Percentiles rank a stretch among this genome's conserved stretches.
phyloP scores from a whole-genome alignment of 495 filamentous ascomycete genomes.

The Sordaria brevicollis region DNA sequence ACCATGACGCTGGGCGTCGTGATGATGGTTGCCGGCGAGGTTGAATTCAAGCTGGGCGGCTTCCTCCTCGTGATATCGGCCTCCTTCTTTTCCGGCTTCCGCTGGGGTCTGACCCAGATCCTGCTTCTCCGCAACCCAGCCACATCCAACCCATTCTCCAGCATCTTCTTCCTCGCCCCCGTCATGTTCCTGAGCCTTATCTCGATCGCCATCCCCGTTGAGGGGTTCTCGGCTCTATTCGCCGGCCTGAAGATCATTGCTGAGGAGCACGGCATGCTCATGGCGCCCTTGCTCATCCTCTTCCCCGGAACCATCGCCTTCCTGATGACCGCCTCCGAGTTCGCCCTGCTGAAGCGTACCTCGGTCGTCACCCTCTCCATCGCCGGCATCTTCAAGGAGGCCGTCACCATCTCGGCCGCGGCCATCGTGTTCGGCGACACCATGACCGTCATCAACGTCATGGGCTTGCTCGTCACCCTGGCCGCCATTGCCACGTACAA shows the following conservation, averaged over 20 bases:
- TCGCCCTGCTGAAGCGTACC: constrained; percentile 87
- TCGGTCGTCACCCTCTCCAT: constrained; percentile 94
- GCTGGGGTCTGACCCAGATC: constrained; percentile 95
- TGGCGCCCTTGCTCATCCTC: constrained; percentile 54
- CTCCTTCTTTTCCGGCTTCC: constrained; percentile 91
- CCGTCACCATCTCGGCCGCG: constrained; percentile 87
- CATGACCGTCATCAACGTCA: constrained; percentile 80
- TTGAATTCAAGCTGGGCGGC: constrained; percentile 79
- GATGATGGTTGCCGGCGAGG: constrained; percentile 98
- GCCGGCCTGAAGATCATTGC: constrained; percentile 52
- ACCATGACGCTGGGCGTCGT: constrained; percentile 92
- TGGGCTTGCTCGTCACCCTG: constrained; percentile 82
- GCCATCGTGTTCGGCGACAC: constrained; percentile 81
- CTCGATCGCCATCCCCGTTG: constrained; percentile 72
- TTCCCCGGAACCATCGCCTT: constrained; percentile 92
- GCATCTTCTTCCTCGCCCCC: constrained; percentile 92
- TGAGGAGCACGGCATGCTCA: constrained; percentile 50
- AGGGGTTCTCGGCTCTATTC: constrained; percentile 59
- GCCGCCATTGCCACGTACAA: constrained; percentile 82
- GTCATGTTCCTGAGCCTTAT: constrained; percentile 87
- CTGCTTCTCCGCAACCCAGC: constrained; percentile 89
- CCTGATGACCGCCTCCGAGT: constrained; percentile 93
- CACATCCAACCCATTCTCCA: constrained; percentile 92
- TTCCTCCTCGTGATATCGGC: constrained; percentile 88
- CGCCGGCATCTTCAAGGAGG: constrained; percentile 98